Percentiles rank a stretch among this genome's conserved stretches.
These are phyloP conservation scores for Cicer arietinum DNA, from an alignment of 306 rosid genomes.

Conservation along the genomic window DNA sequence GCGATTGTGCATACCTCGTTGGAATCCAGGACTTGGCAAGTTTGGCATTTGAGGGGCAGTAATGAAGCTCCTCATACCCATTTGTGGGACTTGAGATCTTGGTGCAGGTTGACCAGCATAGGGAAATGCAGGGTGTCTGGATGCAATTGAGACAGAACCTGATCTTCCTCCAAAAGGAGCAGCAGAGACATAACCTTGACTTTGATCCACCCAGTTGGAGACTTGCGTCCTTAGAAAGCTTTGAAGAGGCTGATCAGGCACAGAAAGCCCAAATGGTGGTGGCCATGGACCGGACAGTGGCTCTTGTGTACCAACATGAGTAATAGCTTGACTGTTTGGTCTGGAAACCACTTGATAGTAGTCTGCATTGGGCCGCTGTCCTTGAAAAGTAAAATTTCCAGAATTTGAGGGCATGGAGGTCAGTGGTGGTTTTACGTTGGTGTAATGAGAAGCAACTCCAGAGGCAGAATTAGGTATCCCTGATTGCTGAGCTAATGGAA, in stretches of 20 bases:
- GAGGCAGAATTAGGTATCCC: conserved; percentile 60
- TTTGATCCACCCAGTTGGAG: conserved; percentile 56
- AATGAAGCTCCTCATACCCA: conserved; percentile 64
- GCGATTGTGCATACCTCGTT: conserved; percentile 55
- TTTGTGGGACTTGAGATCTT: conserved; percentile 52
- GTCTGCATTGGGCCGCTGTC: conserved; percentile 58
- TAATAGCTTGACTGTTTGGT: conserved; percentile 52
- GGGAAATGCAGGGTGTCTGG: conserved; percentile 58
- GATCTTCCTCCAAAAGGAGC: conserved; percentile 58
- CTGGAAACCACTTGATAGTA: conserved; percentile 51
- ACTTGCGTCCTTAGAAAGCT: conserved; percentile 60
- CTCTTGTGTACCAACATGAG: conserved; percentile 49
- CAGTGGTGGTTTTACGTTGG: conserved; percentile 56
- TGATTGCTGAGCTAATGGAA: conserved; percentile 56
- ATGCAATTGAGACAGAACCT: conserved; percentile 51
- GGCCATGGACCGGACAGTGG: conserved; percentile 57
- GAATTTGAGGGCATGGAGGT: conserved; percentile 52
- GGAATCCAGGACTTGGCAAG: conserved; percentile 46
- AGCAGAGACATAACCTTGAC: conserved; percentile 47
- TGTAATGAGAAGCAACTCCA: conserved; percentile 46
- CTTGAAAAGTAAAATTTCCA: conserved; percentile 74
- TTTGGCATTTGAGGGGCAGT: conserved; percentile 61
- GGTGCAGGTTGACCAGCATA: conserved; percentile 54
- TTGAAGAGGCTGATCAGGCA: conserved; percentile 60
- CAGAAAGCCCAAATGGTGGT: conserved; percentile 52